Conservation (phyloP, 352 stramenopile species). For the Phytophthora foliorum region DNA sequence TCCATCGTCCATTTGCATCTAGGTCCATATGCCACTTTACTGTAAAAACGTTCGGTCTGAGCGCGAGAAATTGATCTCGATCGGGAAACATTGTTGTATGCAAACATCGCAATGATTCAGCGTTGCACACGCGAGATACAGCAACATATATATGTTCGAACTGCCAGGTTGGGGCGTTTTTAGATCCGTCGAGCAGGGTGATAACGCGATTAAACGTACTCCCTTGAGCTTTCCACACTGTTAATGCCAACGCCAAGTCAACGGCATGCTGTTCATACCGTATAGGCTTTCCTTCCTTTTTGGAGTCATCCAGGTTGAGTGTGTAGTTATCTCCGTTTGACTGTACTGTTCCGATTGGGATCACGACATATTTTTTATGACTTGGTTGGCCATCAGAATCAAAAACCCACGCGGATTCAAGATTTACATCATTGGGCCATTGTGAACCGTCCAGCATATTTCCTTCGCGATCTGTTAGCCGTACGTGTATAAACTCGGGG, state of each 20-base stretch:
- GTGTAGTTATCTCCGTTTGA: constrained; percentile 7
- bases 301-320: background rate
- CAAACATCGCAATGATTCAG: constrained; percentile 6
- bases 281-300: background rate
- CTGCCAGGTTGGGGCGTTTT: background rate
- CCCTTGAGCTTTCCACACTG: constrained; percentile 18
- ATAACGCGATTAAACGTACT: constrained; percentile 8
- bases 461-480: background rate
- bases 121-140: background rate
- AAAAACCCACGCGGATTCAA: background rate
- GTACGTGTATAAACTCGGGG: background rate
- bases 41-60: background rate
- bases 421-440: constrained; percentile 1
- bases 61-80: background rate
- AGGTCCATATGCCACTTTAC: constrained; percentile 15
- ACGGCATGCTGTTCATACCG: constrained; percentile 16
- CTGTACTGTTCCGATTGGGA: background rate
- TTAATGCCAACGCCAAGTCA: constrained; percentile 11
- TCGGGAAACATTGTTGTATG: background rate
- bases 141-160: constrained; percentile 14
- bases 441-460: background rate
- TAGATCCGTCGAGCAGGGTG: background rate
- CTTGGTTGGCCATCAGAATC: background rate
- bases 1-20: constrained; percentile 4
- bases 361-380: constrained; percentile 1